Percentiles rank a stretch among this genome's conserved stretches.
phyloP scores from a whole-genome alignment of 2,329 filamentous ascomycete species.

The Cercospora sesami region DNA sequence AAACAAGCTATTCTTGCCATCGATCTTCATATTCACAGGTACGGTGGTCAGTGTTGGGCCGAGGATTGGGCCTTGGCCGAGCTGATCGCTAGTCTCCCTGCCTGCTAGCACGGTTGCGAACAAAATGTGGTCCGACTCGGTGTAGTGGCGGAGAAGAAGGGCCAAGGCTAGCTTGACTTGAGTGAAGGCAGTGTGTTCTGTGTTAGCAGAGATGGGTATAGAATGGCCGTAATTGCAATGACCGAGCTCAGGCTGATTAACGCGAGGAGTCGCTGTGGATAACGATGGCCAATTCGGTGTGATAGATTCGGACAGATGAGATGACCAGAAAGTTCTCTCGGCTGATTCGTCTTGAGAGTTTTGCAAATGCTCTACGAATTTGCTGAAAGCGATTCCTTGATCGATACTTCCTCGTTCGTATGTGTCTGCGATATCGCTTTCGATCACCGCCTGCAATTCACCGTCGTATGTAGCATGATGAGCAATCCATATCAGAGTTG shows the following conservation, averaged over 20 bases:
- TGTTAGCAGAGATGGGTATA: neutral
- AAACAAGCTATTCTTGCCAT: neutral
- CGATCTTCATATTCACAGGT: neutral
- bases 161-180: neutral
- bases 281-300: neutral
- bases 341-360: neutral
- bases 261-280: neutral
- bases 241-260: neutral
- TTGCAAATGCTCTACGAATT: neutral
- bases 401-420: neutral
- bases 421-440: neutral
- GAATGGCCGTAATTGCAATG: neutral
- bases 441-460: neutral
- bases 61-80: neutral
- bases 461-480: neutral
- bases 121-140: neutral
- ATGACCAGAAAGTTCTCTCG: neutral
- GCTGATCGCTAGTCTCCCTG: neutral
- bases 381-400: neutral
- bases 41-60: neutral
- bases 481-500: neutral
- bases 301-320: neutral
- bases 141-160: neutral
- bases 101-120: neutral
- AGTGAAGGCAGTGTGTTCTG: neutral